Evolutionary conservation across 495 filamentous ascomycete species (phyloP), one percentile per base, ranked within the genome.

Genomic region (Daldinia childiae): DNA sequence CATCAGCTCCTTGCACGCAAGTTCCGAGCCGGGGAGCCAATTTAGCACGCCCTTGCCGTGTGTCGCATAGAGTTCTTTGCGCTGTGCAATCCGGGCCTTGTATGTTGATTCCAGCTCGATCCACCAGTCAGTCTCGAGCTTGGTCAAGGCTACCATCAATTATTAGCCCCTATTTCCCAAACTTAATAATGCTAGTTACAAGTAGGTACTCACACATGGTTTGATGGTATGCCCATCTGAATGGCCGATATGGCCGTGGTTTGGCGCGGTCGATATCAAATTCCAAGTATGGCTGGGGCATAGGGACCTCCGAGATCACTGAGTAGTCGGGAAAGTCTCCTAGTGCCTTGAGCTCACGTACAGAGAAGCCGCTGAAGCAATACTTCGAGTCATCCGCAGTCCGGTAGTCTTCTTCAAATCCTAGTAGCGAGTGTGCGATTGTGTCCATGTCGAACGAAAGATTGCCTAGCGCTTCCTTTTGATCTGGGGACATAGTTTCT

Each of bases 1-100:
- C 93, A 97, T 96, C 17, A 95, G 80, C 75, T 97, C 94, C 74
- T 94, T 95, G 77, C 90, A 92, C 3, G 88, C 93, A 1, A 95
- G 80, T 73, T 96, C 92, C 1, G 91, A 90, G 38, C 93, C 93
- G 0, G 94, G 93, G 1, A 93, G 85, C 43, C 83, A 82, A 39
- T 91, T 84, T 32, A 96, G 86, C 30, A 97, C 88, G 1, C 73
- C 72, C 36, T 83, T 82, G 11, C 91, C 90, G 69, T 95, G 80
- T 52, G 88, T 82, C 29, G 79, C 79, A 74, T 89, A 93, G 1
- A 97, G 85, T 2, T 82, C 85, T 75, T 90, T 87, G 24, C 94
- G 91, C 74, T 95, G 90, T 2, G 85, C 83, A 71, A 97, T 91
- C 36, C 89, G 86, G 6, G 81, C 64, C 57, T 80, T 82, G 78